phyloP scores from a whole-genome alignment of 331 rosid species.

The Saraca asoca region DNA sequence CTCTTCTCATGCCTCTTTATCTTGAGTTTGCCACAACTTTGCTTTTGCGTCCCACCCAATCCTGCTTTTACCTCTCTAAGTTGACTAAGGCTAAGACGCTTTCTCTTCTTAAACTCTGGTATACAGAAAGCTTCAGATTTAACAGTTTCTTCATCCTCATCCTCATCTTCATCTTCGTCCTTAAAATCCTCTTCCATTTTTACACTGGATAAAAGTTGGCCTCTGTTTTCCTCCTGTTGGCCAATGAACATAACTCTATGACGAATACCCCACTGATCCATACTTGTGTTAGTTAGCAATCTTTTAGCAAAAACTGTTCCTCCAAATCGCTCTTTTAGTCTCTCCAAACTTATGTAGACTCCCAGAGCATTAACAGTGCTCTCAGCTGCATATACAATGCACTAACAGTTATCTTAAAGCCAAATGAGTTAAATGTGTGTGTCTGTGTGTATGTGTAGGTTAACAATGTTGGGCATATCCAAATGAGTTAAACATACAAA shows the following conservation, averaged over 20 bases:
- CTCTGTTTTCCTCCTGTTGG: slow-evolving; percentile 36
- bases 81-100: slow-evolving; percentile 54
- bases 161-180: slow-evolving; percentile 30
- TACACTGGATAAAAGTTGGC: slow-evolving; percentile 36
- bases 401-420: slow-evolving; percentile 14
- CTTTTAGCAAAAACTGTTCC: slow-evolving; percentile 6
- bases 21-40: slow-evolving; percentile 40
- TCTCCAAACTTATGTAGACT: slow-evolving; percentile 36
- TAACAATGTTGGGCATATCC: no score
- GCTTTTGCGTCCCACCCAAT: slow-evolving; percentile 32
- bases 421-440: background rate
- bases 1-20: slow-evolving; percentile 41
- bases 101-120: slow-evolving; percentile 62
- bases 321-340: slow-evolving; percentile 20
- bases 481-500: no score
- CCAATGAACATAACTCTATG: slow-evolving; percentile 34
- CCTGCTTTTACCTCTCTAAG: slow-evolving; percentile 56
- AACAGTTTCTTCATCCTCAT: slow-evolving; percentile 20
- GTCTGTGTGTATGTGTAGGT: no score
- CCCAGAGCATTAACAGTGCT: slow-evolving; percentile 17
- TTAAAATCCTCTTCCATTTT: slow-evolving; percentile 43
- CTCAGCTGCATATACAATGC: slow-evolving; percentile 12
- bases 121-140: slow-evolving; percentile 45
- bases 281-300: slow-evolving; percentile 29
- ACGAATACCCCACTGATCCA: slow-evolving; percentile 53